Base-by-base conservation (phyloP, 257 asterid genomes). In the Nicotiana sylvestris region DNA sequence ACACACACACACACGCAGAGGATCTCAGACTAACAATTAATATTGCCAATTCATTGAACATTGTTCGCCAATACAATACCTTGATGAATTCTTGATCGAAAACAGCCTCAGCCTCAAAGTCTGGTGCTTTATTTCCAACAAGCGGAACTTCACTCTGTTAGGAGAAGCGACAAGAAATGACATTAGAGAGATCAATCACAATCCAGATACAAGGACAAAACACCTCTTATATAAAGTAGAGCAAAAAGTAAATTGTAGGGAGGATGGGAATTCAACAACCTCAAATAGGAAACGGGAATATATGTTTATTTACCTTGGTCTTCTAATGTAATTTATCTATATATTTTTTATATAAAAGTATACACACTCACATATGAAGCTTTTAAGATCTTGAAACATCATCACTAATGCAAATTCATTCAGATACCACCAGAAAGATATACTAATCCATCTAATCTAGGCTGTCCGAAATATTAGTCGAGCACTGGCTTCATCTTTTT, bases 31-130 rank as follows among this genome's bases (percentile, higher is more conserved):
- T 25, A 49, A 13, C 25, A 27, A 13, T 72, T 46, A 46, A 5
- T 4, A 25, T n/a, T 12, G 21, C 39, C 25, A 46, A 25, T 46
- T 46, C 78, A n/a, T 21, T 72, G 55, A 49, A 25, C 79, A 53
- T 1, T 11, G 18, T 53, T 53, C 57, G 49, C 15, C 78, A 13
- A 43, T 61, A 30, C 21, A 76, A 68, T 84, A 96, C 98, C 87
- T 91, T 88, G 74, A 92, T 86, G 80, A 96, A 93, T 81, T 96
- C 98, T 88, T 94, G 99, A 85, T 96, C 99, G 30, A 93, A 96
- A 81, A 96, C 98, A 84, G 99, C 98, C 87, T 94, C 98, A 1
- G 99, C 99, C 86, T 94, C 99, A 70, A 96, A 96, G 80, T 96
- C 99, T 5, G 99, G 98, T 77, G 99, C 99, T 76, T 25, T 62